Base-by-base conservation (phyloP, 352 stramenopile species). In the Pythium volutum region DNA sequence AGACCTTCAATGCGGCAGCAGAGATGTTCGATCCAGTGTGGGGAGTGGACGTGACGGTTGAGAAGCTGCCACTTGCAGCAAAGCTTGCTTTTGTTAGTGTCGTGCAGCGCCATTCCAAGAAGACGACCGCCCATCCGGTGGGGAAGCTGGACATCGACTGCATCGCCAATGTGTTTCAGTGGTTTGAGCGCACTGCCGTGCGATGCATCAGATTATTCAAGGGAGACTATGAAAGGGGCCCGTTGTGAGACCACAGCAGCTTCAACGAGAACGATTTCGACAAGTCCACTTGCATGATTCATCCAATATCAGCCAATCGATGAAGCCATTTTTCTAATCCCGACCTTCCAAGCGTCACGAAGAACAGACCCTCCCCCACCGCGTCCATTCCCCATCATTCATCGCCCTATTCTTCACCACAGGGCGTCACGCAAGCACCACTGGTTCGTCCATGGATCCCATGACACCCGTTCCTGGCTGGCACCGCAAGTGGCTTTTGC, bases 401-500 rank as follows among this genome's bases (percentile, higher is more conserved):
- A 7, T 7, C 33, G 33, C 7, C 39, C 43, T 11, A 26, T 9
- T 16, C 25, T 5, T 16, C 23, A 26, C 12, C n/a, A 31, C 26
- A 7, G 53, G 31, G 33, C 55, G 26, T 61, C 54, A 61, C 54
- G 41, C 39, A 23, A 61, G 42, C 53, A 29, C 10, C 22, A 20
- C 31, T 33, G 18, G 4, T 16, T 9, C 33, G 10, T 18, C 31
- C 27, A 27, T 36, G 29, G 33, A 23, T 29, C 11, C 33, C 16
- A 9, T 31, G 6, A 20, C 36, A 12, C 11, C 36, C 5, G 10
- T 41, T 29, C 31, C 41, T 16, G 71, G 68, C 3, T 89, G 81
- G 81, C 76, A 87, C 23, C 77, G 71, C 59, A 89, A 89, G 60
- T 89, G 78, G 77, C 43, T 91, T 25, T 23, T 82, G 27, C 59